phyloP scores from a whole-genome alignment of 257 asterid species.

The Solanum phureja region DNA sequence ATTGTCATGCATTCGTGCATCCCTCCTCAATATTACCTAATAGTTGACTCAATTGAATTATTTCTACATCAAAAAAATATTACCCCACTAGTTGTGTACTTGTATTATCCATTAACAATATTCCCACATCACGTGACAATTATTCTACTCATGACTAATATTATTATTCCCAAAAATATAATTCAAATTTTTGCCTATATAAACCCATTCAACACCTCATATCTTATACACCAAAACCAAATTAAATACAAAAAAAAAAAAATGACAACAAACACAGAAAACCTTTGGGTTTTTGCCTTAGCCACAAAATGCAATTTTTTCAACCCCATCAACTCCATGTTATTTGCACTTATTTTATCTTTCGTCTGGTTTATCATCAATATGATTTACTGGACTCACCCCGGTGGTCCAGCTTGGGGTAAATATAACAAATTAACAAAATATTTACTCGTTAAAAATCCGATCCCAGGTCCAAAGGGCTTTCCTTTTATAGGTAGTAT shows the following conservation, averaged over 20 bases:
- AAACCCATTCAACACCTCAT: neutral
- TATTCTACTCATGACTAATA: neutral
- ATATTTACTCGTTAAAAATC: neutral
- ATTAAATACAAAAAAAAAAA: neutral
- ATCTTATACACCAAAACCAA: neutral
- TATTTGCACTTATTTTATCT: constrained; percentile 17
- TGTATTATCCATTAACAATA: neutral
- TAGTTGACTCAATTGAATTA: neutral
- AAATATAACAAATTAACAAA: neutral
- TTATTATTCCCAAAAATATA: neutral
- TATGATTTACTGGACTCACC: constrained; percentile 2
- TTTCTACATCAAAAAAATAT: neutral
- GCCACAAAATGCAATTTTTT: constrained; percentile 41
- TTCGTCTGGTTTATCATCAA: constrained; percentile 2
- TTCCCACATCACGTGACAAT: neutral
- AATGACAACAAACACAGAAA: constrained; percentile 29
- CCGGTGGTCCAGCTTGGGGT: constrained; percentile 11
- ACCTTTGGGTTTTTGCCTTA: constrained; percentile 47
- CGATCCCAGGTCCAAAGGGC: constrained; percentile 58
- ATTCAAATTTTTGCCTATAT: neutral
- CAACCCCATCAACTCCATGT: constrained; percentile 14
- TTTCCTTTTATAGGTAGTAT: constrained; percentile 43
- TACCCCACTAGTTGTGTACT: neutral
- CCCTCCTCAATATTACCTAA: neutral
- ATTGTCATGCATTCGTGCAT: neutral